A percentile compares a stretch with the other conserved stretches of the same genome.
These are phyloP conservation scores for Lotus japonicus DNA, from an alignment of 306 rosid species.

Conservation along the genomic window DNA sequence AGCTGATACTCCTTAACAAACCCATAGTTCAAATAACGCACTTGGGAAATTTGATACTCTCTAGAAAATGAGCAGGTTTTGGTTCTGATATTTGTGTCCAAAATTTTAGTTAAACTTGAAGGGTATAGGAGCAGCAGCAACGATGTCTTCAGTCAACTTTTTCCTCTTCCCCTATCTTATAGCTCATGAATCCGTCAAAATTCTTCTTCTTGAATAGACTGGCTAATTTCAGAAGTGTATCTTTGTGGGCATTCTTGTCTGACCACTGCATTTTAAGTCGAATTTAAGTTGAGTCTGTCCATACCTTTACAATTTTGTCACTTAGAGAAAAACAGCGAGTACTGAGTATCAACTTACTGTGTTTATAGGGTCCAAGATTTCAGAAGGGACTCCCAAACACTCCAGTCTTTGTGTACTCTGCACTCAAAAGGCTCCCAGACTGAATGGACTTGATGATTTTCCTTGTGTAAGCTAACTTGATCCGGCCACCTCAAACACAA, in stretches of 20 bases:
- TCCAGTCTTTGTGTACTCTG: conserved; percentile 46
- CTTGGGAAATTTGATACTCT: no score
- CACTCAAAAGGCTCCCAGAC: conserved; percentile 43
- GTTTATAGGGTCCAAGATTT: conserved; percentile 61
- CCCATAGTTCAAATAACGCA: no score
- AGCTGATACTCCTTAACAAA: no score
- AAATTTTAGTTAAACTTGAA: neutral
- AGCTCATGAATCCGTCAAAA: conserved; percentile 46
- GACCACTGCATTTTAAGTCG: conserved; percentile 50
- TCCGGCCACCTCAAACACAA: conserved; percentile 72
- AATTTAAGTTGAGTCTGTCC: neutral
- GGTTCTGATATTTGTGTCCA: neutral
- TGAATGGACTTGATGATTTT: conserved; percentile 75
- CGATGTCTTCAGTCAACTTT: conserved; percentile 59
- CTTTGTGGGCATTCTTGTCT: conserved; percentile 53
- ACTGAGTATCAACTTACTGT: conserved; percentile 39
- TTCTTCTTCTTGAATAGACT: conserved; percentile 69
- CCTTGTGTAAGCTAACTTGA: conserved; percentile 69
- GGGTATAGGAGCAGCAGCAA: conserved; percentile 55
- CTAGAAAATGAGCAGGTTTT: no score
- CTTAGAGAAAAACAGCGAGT: no score
- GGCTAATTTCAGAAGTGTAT: conserved; percentile 44
- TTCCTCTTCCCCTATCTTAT: conserved; percentile 58
- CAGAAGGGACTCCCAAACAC: conserved; percentile 82
- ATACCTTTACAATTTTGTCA: no score